Conservation (phyloP, 2,329 filamentous ascomycete species). For the Talaromyces verruculosus region DNA sequence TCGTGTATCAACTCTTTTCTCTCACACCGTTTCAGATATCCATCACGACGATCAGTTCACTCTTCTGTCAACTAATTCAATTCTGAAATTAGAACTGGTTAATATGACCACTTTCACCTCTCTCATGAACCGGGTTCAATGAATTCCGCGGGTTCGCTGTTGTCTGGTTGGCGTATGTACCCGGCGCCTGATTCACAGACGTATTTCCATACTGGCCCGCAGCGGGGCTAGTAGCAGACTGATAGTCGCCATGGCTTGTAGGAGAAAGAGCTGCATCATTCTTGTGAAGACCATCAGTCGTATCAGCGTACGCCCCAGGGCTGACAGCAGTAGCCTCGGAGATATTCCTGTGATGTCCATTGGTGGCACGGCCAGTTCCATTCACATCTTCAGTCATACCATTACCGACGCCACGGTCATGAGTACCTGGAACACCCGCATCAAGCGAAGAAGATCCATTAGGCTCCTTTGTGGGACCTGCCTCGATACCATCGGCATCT, state of each 20-base stretch:
- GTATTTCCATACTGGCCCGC: background rate
- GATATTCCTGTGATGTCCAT: conserved; percentile 10
- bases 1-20: background rate
- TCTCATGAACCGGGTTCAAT: conserved; percentile 9
- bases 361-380: background rate
- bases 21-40: background rate
- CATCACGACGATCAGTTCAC: background rate
- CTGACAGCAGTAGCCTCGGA: conserved; percentile 17
- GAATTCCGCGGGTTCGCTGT: background rate
- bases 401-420: background rate
- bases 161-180: background rate
- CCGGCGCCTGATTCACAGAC: background rate
- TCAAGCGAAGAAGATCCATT: background rate
- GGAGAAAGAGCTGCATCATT: background rate
- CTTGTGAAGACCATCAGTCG: background rate
- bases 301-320: background rate
- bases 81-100: background rate
- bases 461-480: background rate
- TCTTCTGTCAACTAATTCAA: too few species aligned
- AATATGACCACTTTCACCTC: background rate
- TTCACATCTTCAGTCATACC: background rate
- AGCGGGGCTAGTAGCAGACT: background rate
- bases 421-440: background rate
- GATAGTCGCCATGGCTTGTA: background rate
- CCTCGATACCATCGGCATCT: conserved; percentile 52